Evolutionary conservation across 345 rosid species (phyloP).

Genomic region (Salix viminalis): DNA sequence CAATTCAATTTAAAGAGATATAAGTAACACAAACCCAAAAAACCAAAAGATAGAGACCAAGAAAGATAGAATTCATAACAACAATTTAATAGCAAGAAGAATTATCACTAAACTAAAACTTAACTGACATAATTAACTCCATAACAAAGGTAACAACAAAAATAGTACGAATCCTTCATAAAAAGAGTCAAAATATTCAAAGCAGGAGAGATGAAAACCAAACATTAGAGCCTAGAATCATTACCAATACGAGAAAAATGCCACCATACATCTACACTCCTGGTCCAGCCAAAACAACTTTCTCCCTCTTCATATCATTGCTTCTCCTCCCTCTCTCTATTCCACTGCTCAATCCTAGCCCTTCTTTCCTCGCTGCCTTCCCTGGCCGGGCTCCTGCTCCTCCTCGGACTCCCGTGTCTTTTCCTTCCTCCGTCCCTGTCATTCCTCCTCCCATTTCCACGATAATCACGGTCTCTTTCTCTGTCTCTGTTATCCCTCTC

Average conservation of each 20-base stretch:
- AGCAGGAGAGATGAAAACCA: background rate
- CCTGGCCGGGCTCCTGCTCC: constrained; percentile 70
- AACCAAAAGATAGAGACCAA: background rate
- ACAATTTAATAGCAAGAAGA: background rate
- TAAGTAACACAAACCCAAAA: background rate
- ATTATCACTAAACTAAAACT: background rate
- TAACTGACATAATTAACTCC: background rate
- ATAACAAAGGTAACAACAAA: background rate
- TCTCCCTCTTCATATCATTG: constrained; percentile 5
- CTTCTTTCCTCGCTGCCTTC: constrained; percentile 89
- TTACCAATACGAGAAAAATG: constrained; percentile 23
- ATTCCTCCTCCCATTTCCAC: constrained; percentile 33
- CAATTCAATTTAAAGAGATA: background rate
- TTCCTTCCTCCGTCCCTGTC: constrained; percentile 26
- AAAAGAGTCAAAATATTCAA: background rate
- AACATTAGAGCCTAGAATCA: constrained; percentile 13
- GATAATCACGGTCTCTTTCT: constrained; percentile 24
- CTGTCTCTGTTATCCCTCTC: constrained; percentile 11
- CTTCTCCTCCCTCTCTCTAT: constrained; percentile 64
- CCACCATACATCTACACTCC: background rate
- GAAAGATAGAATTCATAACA: constrained; percentile 6
- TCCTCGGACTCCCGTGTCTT: constrained; percentile 52
- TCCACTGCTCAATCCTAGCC: constrained; percentile 89
- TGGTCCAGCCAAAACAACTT: background rate
- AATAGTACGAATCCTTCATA: background rate